Evolutionary conservation across 805 yeast species (phyloP), one percentile per base, ranked within the genome.

Genomic region (Sporopachydermia lactativora): DNA sequence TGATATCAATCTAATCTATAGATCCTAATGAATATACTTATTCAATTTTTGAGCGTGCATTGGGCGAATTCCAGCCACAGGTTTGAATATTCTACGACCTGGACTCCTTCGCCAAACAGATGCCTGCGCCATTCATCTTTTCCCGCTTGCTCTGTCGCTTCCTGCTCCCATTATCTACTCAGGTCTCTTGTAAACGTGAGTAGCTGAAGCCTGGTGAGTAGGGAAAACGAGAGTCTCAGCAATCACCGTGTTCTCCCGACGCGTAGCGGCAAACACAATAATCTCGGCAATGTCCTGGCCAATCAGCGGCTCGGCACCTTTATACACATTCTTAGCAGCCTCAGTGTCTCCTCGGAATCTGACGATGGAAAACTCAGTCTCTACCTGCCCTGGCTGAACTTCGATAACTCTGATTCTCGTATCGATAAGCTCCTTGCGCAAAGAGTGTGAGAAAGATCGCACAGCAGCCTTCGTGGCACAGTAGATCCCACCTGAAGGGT

Each of bases 191-290:
- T 77, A 65, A 28, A 79, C 58, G 53, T 79, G 83, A 49, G 66
- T 61, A 4, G 94, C 76, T 44, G 82, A 70, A 3, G 94, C 95
- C 65, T 88, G 96, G 64, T 81, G 78, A 37, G 77, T 71, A 14
- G 95, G 83, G 64, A 86, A 83, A 8, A 89, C 77, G 55, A 88
- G 66, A 14, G 84, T 67, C 55, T 86, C 94, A 17, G 89, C 88
- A 52, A 81, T 61, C 14, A 81, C 89, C 1, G 82, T 74, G 55
- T 81, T 81, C 48, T 69, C 71, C 45, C 75, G 72, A 60, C 92
- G 73, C 4, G 86, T 65, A 37, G 75, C 63, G 13, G 74, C 74
- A 55, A 79, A 81, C 5, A 73, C 75, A 51, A 81, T 77, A 41
- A 77, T 53, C 52, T 81, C 92, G 17, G 89, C 88, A 57, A 81